These are phyloP conservation scores for Echites panduratus DNA, from an alignment of 257 asterid genomes.

Conservation along the genomic window DNA sequence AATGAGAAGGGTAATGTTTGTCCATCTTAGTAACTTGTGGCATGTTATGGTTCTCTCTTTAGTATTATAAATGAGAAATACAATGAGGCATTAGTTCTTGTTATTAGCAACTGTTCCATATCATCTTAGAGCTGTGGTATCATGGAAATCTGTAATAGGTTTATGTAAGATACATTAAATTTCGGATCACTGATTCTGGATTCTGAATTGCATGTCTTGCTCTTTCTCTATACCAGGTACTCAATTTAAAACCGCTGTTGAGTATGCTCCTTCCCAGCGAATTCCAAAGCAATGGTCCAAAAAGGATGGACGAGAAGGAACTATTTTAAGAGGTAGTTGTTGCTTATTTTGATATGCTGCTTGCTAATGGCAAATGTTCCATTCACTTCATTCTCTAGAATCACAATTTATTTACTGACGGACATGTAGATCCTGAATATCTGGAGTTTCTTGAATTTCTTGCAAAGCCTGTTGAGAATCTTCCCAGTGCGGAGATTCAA, in stretches of 20 bases:
- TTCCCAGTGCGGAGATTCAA: slow-evolving; percentile 99
- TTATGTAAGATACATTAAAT: not conserved
- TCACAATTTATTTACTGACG: slow-evolving; percentile 30
- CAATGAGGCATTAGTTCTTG: not conserved
- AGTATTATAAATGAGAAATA: not conserved
- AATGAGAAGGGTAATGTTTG: slow-evolving; percentile 76
- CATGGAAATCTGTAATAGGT: not conserved
- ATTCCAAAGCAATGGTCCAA: slow-evolving; percentile 82
- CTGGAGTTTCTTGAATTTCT: slow-evolving; percentile 95
- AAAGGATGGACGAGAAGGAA: slow-evolving; percentile 97
- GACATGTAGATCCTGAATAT: slow-evolving; percentile 94
- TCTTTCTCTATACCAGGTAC: slow-evolving; percentile 52
- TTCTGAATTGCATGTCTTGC: not conserved
- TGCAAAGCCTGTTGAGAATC: slow-evolving; percentile 90
- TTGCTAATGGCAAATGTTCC: slow-evolving; percentile 19
- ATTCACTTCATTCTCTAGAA: slow-evolving; percentile 19
- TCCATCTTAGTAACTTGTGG: slow-evolving; percentile 9
- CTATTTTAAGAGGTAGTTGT: slow-evolving; percentile 70
- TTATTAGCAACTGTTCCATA: not conserved
- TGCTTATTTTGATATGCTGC: slow-evolving; percentile 18
- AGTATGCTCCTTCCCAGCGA: slow-evolving; percentile 97
- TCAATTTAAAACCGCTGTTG: slow-evolving; percentile 79
- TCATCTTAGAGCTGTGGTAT: not conserved
- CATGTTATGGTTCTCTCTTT: not conserved
- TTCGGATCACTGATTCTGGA: not conserved